A percentile compares a stretch with the other conserved stretches of the same genome.
Conservation (phyloP, 768 basidiomycete genomes). For the Amanita brunnescens region DNA sequence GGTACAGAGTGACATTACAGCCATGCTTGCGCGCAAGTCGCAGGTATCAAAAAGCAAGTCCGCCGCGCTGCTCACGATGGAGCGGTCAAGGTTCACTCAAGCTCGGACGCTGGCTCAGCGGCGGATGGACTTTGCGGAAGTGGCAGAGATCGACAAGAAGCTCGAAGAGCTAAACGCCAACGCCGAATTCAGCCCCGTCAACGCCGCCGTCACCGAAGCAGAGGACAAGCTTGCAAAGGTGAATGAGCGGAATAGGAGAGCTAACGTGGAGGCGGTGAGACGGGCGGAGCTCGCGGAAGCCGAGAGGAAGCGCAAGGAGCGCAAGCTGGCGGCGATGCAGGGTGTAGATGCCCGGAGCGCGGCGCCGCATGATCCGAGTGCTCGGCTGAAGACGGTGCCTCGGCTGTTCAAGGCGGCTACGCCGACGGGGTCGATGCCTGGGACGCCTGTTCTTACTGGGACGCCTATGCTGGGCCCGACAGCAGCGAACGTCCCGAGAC, state of each 20-base stretch:
- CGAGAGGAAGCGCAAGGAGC: constrained; percentile 63
- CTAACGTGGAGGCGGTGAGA: constrained; percentile 73
- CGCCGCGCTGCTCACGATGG: constrained; percentile 36
- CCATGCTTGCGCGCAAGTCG: constrained; percentile 67
- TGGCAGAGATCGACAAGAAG: constrained; percentile 51
- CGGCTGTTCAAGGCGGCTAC: constrained; percentile 44
- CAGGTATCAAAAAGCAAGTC: constrained; percentile 25
- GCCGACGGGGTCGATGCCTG: constrained; percentile 56
- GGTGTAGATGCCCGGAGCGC: constrained; percentile 27
- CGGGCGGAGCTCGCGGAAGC: constrained; percentile 63
- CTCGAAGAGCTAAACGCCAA: constrained; percentile 33
- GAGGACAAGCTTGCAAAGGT: constrained; percentile 62
- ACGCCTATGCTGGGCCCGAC: constrained; percentile 24
- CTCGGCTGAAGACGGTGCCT: constrained; percentile 57
- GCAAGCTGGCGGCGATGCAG: constrained; percentile 39
- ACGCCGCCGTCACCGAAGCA: constrained; percentile 8
- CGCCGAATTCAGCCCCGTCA: constrained; percentile 23
- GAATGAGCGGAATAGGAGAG: constrained; percentile 85
- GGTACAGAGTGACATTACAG: constrained; percentile 67
- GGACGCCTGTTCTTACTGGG: constrained; percentile 36
- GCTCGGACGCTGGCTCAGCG: constrained; percentile 67
- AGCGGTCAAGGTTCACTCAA: constrained; percentile 60
- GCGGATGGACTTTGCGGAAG: constrained; percentile 61
- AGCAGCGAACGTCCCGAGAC: constrained; percentile 15
- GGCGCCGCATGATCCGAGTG: constrained; percentile 48